Evolutionary conservation across 2,329 filamentous ascomycete genomes (phyloP).

Genomic region (Talaromyces rugulosus): DNA sequence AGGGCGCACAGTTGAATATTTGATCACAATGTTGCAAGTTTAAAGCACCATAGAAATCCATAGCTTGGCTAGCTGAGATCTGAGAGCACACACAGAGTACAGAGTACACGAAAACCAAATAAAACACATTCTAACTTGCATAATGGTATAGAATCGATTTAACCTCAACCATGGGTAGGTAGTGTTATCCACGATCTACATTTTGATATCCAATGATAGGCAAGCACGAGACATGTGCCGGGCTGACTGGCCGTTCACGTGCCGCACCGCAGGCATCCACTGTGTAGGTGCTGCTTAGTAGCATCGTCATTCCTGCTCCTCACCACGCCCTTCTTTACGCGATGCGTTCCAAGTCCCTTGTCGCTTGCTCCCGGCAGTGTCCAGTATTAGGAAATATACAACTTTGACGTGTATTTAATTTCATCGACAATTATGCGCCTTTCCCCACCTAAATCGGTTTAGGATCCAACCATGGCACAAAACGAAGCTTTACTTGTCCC

Average conservation of each 20-base stretch:
- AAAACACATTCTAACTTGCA: not conserved
- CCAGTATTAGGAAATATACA: not conserved
- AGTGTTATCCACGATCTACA: not conserved
- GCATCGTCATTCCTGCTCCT: not conserved
- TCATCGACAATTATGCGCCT: not conserved
- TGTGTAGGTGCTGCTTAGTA: not conserved
- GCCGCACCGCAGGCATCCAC: not conserved
- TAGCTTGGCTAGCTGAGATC: not conserved
- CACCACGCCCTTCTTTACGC: not conserved
- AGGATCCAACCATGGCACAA: conserved; percentile 23
- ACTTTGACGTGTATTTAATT: not conserved
- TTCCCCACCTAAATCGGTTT: not conserved
- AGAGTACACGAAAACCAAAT: not conserved
- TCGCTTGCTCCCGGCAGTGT: not conserved
- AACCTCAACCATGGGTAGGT: not conserved
- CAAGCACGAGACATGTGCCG: not conserved
- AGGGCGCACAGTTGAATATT: no score
- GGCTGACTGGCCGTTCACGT: not conserved
- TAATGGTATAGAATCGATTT: not conserved
- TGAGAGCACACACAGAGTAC: not conserved
- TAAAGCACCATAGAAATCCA: not conserved
- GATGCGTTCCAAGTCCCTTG: not conserved
- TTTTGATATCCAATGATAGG: not conserved
- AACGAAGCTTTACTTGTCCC: conserved; percentile 33
- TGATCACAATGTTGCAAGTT: no score